Evolutionary conservation across 805 yeast species (phyloP), one percentile per base, ranked within the genome.

Genomic region (Starmerella tilneyi): DNA sequence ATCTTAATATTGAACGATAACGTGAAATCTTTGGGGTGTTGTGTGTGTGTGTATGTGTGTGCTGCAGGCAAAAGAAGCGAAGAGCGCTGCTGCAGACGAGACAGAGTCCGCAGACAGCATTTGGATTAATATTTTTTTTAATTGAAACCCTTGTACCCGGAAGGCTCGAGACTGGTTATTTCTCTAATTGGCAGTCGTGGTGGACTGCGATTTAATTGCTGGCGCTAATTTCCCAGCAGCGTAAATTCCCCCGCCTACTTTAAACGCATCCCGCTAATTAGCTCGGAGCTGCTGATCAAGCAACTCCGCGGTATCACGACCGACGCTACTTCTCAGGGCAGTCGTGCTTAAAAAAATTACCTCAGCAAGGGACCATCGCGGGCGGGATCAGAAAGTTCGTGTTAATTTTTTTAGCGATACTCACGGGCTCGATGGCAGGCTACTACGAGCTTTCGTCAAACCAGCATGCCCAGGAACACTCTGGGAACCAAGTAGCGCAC

Each of bases 1-100:
- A 37, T 28, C 41, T 37, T 43, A 30, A 36, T 36, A 36, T 36
- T 36, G 40, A 36, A 36, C 40, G 40, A 36, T 36, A 36, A 36
- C 40, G 40, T 36, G 40, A 16, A 36, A 16, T 22, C 30, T 24
- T 24, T 8, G 27, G 27, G n/a, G n/a, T n/a, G n/a, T n/a, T n/a
- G n/a, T n/a, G n/a, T n/a, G n/a, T n/a, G n/a, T n/a, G n/a, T n/a
- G n/a, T n/a, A n/a, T n/a, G n/a, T n/a, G n/a, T n/a, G n/a, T n/a
- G n/a, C n/a, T n/a, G n/a, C n/a, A n/a, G n/a, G n/a, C n/a, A n/a
- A n/a, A n/a, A n/a, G n/a, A n/a, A n/a, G n/a, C n/a, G n/a, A n/a
- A n/a, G n/a, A n/a, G n/a, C n/a, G n/a, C n/a, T n/a, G n/a, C n/a
- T n/a, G n/a, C n/a, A n/a, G n/a, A n/a, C n/a, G n/a, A n/a, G n/a